Conservation (phyloP, 1,284 basidiomycete species). For the Moesziomyces sp. region DNA sequence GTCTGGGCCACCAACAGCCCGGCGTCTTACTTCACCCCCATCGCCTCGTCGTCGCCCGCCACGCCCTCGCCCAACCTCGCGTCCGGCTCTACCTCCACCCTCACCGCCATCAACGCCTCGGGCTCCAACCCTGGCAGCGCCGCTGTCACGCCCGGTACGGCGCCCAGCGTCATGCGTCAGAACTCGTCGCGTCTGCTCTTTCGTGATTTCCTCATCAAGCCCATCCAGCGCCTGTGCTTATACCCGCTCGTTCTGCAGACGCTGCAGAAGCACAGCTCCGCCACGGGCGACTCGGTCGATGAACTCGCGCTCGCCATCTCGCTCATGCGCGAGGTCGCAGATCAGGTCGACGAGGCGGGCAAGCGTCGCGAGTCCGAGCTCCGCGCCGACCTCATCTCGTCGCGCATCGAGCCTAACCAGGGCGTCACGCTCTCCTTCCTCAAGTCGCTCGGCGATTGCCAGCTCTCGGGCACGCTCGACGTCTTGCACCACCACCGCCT, state of each 20-base stretch:
- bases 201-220: constrained; percentile 66
- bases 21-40: constrained; percentile 36
- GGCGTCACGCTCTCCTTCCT: constrained; percentile 49
- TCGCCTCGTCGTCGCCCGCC: constrained; percentile 1
- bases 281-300: constrained; percentile 26
- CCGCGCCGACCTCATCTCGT: constrained; percentile 57
- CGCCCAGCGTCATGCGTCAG: constrained; percentile 20
- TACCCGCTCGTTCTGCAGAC: constrained; percentile 65
- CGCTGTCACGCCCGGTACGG: constrained; percentile 19
- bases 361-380: constrained; percentile 57
- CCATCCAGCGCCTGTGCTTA: constrained; percentile 65
- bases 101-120: constrained; percentile 7
- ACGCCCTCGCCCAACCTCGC: constrained; percentile 18
- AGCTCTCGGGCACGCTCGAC: constrained; percentile 63
- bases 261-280: constrained; percentile 54
- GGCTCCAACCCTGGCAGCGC: constrained; percentile 22
- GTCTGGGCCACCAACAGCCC: constrained; percentile 24
- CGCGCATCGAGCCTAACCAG: constrained; percentile 57
- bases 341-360: constrained; percentile 63
- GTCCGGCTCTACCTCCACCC: constrained; percentile 21
- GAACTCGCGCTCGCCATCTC: constrained; percentile 53
- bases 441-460: constrained; percentile 56
- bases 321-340: constrained; percentile 57
- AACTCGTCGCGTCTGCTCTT: constrained; percentile 56
- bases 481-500: constrained; percentile 62